phyloP scores from a whole-genome alignment of 257 asterid species.

The Solanum arcanum region DNA sequence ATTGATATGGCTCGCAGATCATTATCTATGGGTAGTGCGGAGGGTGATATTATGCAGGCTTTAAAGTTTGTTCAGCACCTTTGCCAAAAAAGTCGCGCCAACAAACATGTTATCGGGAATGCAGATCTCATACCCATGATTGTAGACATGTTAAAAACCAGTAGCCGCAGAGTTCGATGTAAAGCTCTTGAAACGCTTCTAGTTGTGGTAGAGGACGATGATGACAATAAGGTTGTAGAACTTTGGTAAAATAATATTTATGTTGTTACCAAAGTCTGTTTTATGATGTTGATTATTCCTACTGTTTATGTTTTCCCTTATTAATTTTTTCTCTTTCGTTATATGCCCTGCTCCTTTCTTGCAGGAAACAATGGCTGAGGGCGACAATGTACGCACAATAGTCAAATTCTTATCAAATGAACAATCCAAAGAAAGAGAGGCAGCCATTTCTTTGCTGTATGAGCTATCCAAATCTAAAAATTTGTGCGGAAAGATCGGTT shows the following conservation, averaged over 20 bases:
- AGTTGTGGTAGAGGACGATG: conserved; percentile 70
- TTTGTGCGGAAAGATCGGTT: conserved; percentile 77
- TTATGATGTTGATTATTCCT: neutral
- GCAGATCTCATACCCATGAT: conserved; percentile 77
- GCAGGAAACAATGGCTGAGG: conserved; percentile 90
- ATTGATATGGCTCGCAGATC: conserved; percentile 80
- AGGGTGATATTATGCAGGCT: conserved; percentile 54
- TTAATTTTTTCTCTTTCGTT: neutral
- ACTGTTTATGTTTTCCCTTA: neutral
- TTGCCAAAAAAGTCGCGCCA: conserved; percentile 50
- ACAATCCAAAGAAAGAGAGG: conserved; percentile 82
- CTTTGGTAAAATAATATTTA: neutral
- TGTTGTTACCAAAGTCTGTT: neutral
- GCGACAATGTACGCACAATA: conserved; percentile 76
- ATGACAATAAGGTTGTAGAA: conserved; percentile 77
- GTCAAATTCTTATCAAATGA: conserved; percentile 70
- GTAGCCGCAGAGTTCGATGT: conserved; percentile 62
- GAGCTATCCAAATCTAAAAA: conserved; percentile 80
- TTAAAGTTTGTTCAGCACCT: conserved; percentile 55
- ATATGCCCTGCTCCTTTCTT: conserved; percentile 1
- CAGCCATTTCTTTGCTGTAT: conserved; percentile 69
- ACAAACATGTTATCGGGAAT: conserved; percentile 57
- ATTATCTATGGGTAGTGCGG: conserved; percentile 39
- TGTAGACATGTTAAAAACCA: conserved; percentile 55
- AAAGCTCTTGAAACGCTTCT: conserved; percentile 79